These are phyloP conservation scores for Cladosporium oxysporum DNA, from an alignment of 2,329 filamentous ascomycete genomes.

Conservation along the genomic window DNA sequence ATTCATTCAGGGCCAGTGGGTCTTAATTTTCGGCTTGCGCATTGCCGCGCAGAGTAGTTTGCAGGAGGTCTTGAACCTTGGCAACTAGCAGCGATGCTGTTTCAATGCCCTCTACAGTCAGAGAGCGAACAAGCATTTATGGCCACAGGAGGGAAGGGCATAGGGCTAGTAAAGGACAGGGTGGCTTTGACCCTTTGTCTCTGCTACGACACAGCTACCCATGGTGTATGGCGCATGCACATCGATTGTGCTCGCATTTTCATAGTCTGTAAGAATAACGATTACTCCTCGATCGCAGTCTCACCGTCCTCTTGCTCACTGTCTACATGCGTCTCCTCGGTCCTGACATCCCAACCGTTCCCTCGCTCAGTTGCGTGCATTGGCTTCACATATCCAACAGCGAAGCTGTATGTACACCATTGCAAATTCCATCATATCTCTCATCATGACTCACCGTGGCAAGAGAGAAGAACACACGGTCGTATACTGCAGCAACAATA, in stretches of 20 bases:
- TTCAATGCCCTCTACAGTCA: background rate
- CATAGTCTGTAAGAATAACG: conserved; percentile 3
- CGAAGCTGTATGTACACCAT: background rate
- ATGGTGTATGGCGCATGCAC: background rate
- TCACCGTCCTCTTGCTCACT: background rate
- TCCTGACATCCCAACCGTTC: background rate
- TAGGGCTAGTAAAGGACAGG: background rate
- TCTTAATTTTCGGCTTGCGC: conserved; percentile 10
- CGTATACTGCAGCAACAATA: background rate
- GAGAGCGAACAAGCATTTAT: background rate
- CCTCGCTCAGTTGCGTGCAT: background rate
- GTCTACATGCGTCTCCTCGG: background rate
- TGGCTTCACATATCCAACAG: background rate
- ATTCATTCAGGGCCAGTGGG: background rate
- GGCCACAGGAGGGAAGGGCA: background rate
- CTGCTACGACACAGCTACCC: background rate
- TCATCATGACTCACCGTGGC: background rate
- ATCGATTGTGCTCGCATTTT: background rate
- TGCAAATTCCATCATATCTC: background rate
- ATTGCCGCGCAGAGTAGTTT: conserved; percentile 10
- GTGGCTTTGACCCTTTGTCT: background rate
- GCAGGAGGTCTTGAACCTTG: conserved; percentile 2
- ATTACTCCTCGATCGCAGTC: background rate
- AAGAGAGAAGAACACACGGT: background rate
- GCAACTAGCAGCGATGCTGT: background rate